Conservation (phyloP, 208 protist species). For the Leishmania braziliensis region DNA sequence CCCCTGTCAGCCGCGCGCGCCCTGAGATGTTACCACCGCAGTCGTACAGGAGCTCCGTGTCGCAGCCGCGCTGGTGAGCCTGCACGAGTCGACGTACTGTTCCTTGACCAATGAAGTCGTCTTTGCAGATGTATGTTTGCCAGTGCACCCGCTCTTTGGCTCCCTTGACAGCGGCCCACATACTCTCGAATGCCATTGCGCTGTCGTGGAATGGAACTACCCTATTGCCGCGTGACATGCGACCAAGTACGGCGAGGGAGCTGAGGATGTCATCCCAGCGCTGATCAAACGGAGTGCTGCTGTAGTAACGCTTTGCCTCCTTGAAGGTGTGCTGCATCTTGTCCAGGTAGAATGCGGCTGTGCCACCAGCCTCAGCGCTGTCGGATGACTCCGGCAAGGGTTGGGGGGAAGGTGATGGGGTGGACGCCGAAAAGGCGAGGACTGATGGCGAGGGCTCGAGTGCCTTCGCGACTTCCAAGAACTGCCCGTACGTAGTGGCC, state of each 20-base stretch:
- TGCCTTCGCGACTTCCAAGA: not conserved
- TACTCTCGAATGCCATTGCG: conserved; percentile 70
- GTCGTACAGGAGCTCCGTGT: conserved; percentile 90
- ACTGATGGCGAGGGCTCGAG: not conserved
- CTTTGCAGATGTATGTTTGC: conserved; percentile 95
- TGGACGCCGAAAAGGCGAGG: not conserved
- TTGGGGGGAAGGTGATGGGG: not conserved
- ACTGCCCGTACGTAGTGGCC: conserved; percentile 12
- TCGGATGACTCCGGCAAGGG: not conserved
- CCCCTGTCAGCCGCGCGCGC: conserved; percentile 63
- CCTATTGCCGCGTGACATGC: conserved; percentile 61
- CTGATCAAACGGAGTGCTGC: conserved; percentile 60
- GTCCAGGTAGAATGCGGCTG: conserved; percentile 33
- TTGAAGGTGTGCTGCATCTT: conserved; percentile 30
- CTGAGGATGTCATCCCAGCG: conserved; percentile 76
- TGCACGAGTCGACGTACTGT: conserved; percentile 74
- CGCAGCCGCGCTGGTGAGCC: conserved; percentile 73
- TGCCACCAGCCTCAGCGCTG: not conserved
- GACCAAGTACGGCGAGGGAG: conserved; percentile 64
- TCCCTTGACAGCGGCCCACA: conserved; percentile 89
- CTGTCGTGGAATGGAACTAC: conserved; percentile 78
- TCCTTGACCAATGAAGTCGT: conserved; percentile 77
- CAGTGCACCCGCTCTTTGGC: conserved; percentile 75
- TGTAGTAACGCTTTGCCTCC: conserved; percentile 34
- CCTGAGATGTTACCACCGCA: conserved; percentile 91